phyloP scores from a whole-genome alignment of 2,329 filamentous ascomycete species.

The Pseudogymnoascus sp. region DNA sequence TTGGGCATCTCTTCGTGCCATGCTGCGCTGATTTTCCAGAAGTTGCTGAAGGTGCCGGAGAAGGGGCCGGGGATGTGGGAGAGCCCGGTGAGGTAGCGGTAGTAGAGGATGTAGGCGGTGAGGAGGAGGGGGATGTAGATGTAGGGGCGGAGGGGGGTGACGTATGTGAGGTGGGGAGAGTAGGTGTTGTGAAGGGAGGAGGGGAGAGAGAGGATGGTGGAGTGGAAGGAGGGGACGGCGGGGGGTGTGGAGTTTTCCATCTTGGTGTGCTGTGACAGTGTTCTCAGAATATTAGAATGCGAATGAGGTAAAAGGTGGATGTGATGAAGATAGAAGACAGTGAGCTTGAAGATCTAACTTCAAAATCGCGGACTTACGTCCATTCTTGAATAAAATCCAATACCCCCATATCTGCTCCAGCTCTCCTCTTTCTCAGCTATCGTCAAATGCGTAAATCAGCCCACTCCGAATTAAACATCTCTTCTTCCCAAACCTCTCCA shows the following conservation, averaged over 20 bases:
- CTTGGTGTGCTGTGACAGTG: not conserved
- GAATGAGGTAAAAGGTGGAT: not conserved
- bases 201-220: not conserved
- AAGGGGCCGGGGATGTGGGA: constrained; percentile 35
- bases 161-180: not conserved
- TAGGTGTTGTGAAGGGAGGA: not conserved
- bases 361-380: not conserved
- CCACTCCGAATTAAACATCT: not conserved
- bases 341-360: not conserved
- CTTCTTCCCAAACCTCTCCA: not conserved
- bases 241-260: not conserved
- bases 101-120: not conserved
- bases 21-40: constrained; percentile 27
- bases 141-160: not conserved
- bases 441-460: not conserved
- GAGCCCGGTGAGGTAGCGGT: not conserved
- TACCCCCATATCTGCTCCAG: not conserved
- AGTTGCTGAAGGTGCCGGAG: constrained; percentile 32
- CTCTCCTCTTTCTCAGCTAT: not conserved
- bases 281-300: not conserved
- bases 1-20: constrained; percentile 31
- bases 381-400: not conserved
- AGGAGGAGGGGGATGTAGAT: not conserved
- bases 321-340: not conserved
- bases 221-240: not conserved